Percentiles rank a stretch among this genome's conserved stretches.
phyloP scores from a whole-genome alignment of 2,329 filamentous ascomycete species.

The Didymella lethalis region DNA sequence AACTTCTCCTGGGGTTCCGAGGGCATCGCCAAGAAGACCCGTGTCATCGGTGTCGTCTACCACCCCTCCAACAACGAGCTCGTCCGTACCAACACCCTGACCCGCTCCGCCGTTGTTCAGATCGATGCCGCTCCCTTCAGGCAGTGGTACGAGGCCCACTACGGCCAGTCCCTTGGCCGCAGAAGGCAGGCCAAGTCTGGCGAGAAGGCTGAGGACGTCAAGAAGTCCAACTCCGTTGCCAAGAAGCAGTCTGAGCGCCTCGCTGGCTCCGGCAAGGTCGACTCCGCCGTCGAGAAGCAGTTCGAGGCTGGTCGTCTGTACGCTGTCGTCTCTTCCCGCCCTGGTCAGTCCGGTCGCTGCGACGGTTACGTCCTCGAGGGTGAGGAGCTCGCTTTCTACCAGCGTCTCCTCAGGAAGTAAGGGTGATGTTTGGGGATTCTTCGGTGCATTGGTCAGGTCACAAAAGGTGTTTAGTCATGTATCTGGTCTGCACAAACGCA shows the following conservation, averaged over 20 bases:
- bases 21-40: slow-evolving; percentile 97
- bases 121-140: slow-evolving; percentile 98
- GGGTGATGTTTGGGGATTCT: slow-evolving; percentile 48
- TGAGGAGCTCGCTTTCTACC: slow-evolving; percentile 99
- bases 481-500: slow-evolving; percentile 52
- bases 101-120: slow-evolving; percentile 98
- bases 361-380: slow-evolving; percentile 99
- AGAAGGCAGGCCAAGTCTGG: slow-evolving; percentile 85
- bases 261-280: slow-evolving; percentile 88
- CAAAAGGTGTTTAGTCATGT: slow-evolving; percentile 53
- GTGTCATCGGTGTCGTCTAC: slow-evolving; percentile 97
- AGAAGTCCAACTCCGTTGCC: slow-evolving; percentile 96
- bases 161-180: slow-evolving; percentile 88
- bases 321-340: slow-evolving; percentile 90
- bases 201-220: slow-evolving; percentile 78
- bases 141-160: slow-evolving; percentile 99
- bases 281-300: slow-evolving; percentile 91
- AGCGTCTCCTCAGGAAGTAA: slow-evolving; percentile 99
- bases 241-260: slow-evolving; percentile 94
- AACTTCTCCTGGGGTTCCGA: slow-evolving; percentile 99
- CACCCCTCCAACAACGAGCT: slow-evolving; percentile 99
- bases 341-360: slow-evolving; percentile 94
- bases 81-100: slow-evolving; percentile 99
- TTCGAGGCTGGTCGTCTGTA: slow-evolving; percentile 99
- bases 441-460: slow-evolving; percentile 53